Percentiles rank a stretch among this genome's conserved stretches.
Evolutionary conservation across 148 eudicot genomes (phyloP).

Genomic region (Linanthus parryae): DNA sequence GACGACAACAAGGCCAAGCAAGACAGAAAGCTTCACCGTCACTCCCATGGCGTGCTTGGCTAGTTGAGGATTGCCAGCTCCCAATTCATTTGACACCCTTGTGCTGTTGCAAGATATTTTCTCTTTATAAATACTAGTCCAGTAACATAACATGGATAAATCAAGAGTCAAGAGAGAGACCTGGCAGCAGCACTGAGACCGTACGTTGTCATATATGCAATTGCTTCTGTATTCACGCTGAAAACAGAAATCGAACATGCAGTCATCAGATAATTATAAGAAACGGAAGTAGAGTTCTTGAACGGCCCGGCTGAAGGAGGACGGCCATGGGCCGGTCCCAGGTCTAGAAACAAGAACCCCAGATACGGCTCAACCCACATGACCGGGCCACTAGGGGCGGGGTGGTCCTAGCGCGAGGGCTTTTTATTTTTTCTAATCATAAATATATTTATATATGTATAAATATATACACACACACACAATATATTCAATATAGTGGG

Average conservation of each 20-base stretch:
- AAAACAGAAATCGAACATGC: not conserved
- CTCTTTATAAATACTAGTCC: not conserved
- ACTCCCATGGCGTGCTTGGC: slow-evolving; percentile 68
- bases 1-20: slow-evolving; percentile 36
- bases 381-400: too few species aligned
- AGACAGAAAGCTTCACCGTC: slow-evolving; percentile 55
- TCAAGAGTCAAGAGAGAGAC: slow-evolving; percentile 16
- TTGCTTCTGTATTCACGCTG: slow-evolving; percentile 78
- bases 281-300: too few species aligned
- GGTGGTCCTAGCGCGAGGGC: too few species aligned
- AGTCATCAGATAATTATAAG: not conserved
- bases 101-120: slow-evolving; percentile 36
- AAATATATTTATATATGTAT: too few species aligned
- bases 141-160: not conserved
- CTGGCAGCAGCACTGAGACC: slow-evolving; percentile 84
- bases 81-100: slow-evolving; percentile 87
- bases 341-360: too few species aligned
- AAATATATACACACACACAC: too few species aligned
- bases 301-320: too few species aligned
- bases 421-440: too few species aligned
- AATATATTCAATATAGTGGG: too few species aligned
- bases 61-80: slow-evolving; percentile 43
- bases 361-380: too few species aligned
- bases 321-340: too few species aligned
- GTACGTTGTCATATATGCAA: slow-evolving; percentile 58